Evolutionary conservation across 495 filamentous ascomycete species (phyloP), one percentile per base, ranked within the genome.

Genomic region (Aspergillus kassunensis): DNA sequence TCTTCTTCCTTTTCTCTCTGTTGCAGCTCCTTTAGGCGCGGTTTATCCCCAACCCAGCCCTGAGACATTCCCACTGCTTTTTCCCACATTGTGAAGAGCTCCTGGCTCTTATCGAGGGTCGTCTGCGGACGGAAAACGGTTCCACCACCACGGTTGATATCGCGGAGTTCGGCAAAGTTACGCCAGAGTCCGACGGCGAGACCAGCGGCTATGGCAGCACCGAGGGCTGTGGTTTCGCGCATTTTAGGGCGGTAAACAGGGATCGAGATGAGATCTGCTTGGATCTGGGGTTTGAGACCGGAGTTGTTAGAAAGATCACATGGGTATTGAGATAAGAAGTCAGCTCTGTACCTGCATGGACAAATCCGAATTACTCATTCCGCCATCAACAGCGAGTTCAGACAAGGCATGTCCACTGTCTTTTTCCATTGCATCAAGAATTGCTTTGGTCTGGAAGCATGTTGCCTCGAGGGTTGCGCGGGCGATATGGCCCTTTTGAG

Each of bases 381-480:
- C 93, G 44, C 92, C 92, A 67, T 97, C 92, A 24, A 97, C 92
- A 20, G 88, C 87, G 24, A 97, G 80, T 23, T 84, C 79, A 44
- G 82, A 78, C 40, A 97, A 80, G 48, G 82, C 80, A 56, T 92
- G 85, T n/a, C 82, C 83, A 36, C 86, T 91, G 67, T 97, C 92
- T 53, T 87, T 88, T 58, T 90, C 90, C 93, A 97, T 97, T 45
- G 93, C 91, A 50, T 91, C 83, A 9, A 97, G 77, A 59, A 97
- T 97, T 6, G 92, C 92, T 55, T 91, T 91, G 27, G 93, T 96
- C 66, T 97, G 92, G 72, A 85, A 96, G 71, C 92, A 97, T 21
- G 90, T 92, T 10, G 92, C 92, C 70, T 97, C 92, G 13, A 97
- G 81, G 0, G 92, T 96, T 27, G 92, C 92, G 25, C 92, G 84